Conservation (phyloP, 208 protist genomes). For the Leishmania aethiopica region DNA sequence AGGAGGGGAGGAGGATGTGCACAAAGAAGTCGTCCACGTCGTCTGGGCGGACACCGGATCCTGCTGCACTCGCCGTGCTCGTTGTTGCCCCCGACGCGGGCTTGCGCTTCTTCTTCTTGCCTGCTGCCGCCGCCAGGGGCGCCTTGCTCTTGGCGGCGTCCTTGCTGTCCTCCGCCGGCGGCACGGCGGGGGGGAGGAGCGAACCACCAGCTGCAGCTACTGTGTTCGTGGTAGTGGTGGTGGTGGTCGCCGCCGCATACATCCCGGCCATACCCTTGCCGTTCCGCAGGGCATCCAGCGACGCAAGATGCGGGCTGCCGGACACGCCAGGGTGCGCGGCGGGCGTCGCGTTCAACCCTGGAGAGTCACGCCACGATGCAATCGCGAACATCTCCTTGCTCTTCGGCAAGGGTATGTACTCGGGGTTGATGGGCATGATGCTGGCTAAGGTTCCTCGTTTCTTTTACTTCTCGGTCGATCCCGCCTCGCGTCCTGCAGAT, state of each 20-base stretch:
- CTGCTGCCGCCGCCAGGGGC: background rate
- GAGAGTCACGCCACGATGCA: slow-evolving; percentile 72
- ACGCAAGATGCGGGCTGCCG: slow-evolving; percentile 12
- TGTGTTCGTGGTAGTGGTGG: slow-evolving; percentile 17
- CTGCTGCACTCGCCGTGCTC: background rate
- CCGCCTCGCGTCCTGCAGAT: slow-evolving; percentile 3
- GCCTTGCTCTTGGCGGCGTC: slow-evolving; percentile 4
- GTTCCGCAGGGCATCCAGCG: slow-evolving; percentile 22
- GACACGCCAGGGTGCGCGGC: slow-evolving; percentile 12
- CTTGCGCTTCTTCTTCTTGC: slow-evolving; percentile 36
- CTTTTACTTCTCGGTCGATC: slow-evolving; percentile 7
- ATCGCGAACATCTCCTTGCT: slow-evolving; percentile 77
- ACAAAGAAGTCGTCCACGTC: slow-evolving; percentile 79
- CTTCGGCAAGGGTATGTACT: slow-evolving; percentile 82
- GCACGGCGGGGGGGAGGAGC: slow-evolving; percentile 4
- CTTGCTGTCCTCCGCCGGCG: slow-evolving; percentile 8
- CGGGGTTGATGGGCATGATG: slow-evolving; percentile 54
- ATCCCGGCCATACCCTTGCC: background rate
- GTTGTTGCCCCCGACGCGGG: background rate
- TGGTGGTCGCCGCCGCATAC: slow-evolving; percentile 10
- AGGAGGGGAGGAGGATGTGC: slow-evolving; percentile 48
- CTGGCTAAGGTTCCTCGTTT: slow-evolving; percentile 2
- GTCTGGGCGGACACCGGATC: slow-evolving; percentile 15
- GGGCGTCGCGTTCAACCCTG: slow-evolving; percentile 21
- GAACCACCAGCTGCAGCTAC: slow-evolving; percentile 4